phyloP scores from a whole-genome alignment of 1,139 yeast species.

The Blastobotrys elegans region DNA sequence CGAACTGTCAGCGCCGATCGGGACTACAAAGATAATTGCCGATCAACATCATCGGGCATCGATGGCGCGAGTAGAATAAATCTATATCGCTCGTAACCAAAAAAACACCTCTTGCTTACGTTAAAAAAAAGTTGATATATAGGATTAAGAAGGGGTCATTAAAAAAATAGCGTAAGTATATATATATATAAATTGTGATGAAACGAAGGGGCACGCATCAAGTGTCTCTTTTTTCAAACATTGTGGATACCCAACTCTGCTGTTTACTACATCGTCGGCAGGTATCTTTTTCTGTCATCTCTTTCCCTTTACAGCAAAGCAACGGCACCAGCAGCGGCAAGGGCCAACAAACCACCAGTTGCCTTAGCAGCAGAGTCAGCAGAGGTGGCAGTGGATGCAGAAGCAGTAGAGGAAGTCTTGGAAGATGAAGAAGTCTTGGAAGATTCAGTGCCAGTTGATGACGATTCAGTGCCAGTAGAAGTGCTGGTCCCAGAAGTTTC shows the following conservation, averaged over 20 bases:
- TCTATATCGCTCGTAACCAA: no score
- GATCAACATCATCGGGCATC: no score
- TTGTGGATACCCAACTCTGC: not conserved
- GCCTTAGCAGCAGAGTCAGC: constrained; percentile 15
- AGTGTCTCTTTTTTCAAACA: no score
- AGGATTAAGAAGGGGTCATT: no score
- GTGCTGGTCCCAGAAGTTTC: constrained; percentile 16
- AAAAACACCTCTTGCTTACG: no score
- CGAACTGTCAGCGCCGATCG: no score
- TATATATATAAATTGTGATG: no score
- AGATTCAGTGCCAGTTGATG: constrained; percentile 18
- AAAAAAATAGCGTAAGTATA: no score
- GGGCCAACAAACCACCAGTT: constrained; percentile 8
- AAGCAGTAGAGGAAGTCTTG: constrained; percentile 18
- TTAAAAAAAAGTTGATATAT: no score
- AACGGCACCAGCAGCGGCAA: constrained; percentile 21
- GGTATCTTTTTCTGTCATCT: not conserved
- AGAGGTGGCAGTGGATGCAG: constrained; percentile 15
- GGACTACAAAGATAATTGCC: no score
- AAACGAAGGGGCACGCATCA: no score
- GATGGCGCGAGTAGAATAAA: no score
- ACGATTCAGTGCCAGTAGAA: constrained; percentile 16
- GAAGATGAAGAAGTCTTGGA: constrained; percentile 24
- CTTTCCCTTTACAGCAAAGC: constrained; percentile 13
- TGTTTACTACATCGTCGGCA: not conserved